phyloP scores from a whole-genome alignment of 2,329 filamentous ascomycete genomes.

The Colletotrichum acutatum region DNA sequence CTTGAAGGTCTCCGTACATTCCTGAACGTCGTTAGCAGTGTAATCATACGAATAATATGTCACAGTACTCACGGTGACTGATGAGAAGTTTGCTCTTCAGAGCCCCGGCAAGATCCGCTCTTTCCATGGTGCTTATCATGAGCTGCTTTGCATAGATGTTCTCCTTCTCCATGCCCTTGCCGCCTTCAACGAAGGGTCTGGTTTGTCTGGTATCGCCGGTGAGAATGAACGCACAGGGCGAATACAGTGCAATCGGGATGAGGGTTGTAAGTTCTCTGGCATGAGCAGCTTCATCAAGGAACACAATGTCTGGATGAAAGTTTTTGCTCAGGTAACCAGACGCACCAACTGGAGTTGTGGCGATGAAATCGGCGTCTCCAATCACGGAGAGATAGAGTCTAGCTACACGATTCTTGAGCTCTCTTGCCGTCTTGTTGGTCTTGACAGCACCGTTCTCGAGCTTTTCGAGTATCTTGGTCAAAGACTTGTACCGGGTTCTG shows the following conservation, averaged over 20 bases:
- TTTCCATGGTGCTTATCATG: constrained; percentile 50
- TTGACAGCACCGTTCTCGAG: constrained; percentile 39
- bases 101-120: constrained; percentile 46
- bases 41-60: background rate
- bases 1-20: constrained; percentile 51
- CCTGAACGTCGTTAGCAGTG: background rate
- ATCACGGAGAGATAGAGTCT: constrained; percentile 53
- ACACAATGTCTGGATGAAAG: constrained; percentile 84
- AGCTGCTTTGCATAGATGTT: constrained; percentile 29
- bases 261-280: constrained; percentile 57
- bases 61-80: constrained; percentile 45
- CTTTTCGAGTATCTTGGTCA: constrained; percentile 50
- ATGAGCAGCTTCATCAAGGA: constrained; percentile 77
- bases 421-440: constrained; percentile 15
- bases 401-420: constrained; percentile 45
- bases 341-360: constrained; percentile 58
- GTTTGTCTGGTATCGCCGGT: constrained; percentile 59
- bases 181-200: constrained; percentile 52
- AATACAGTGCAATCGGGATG: constrained; percentile 56
- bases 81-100: constrained; percentile 47
- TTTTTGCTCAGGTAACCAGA: constrained; percentile 51
- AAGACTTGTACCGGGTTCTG: constrained; percentile 44
- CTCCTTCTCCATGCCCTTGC: background rate
- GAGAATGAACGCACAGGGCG: constrained; percentile 56
- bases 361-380: constrained; percentile 53